Conservation (phyloP, 148 eudicot species). For the Nepenthes mirabilis region DNA sequence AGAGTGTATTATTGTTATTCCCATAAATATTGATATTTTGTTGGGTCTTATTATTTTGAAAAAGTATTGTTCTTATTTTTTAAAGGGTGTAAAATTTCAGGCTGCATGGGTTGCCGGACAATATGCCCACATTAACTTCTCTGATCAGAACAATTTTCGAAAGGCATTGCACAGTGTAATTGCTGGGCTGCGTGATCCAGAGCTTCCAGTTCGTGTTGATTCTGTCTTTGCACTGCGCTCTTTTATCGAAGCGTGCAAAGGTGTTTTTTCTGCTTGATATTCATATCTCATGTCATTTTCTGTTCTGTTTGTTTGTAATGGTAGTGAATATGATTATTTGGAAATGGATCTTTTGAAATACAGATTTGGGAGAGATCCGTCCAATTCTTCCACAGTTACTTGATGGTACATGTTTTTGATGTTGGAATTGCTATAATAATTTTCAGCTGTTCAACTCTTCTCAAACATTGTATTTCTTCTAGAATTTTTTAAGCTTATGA, state of each 20-base stretch:
- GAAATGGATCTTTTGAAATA: constrained; percentile 7
- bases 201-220: constrained; percentile 97
- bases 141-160: constrained; percentile 81
- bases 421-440: background rate
- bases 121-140: constrained; percentile 84
- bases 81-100: constrained; percentile 18
- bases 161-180: constrained; percentile 91
- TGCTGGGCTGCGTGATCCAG: constrained; percentile 90
- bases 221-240: constrained; percentile 96
- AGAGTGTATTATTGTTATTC: no score
- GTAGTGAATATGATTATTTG: background rate
- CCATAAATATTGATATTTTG: background rate
- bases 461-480: constrained; percentile 7
- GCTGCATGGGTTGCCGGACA: constrained; percentile 99
- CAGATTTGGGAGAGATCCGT: constrained; percentile 88
- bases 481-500: constrained; percentile 98
- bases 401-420: constrained; percentile 45
- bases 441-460: background rate
- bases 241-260: constrained; percentile 98
- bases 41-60: background rate
- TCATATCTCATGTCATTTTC: background rate
- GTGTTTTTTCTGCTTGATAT: constrained; percentile 13
- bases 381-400: constrained; percentile 95
- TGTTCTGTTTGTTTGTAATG: background rate
- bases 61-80: background rate